Evolutionary conservation across 2,329 filamentous ascomycete species (phyloP), one percentile per base, ranked within the genome.

Genomic region (Xylariaceae sp.): DNA sequence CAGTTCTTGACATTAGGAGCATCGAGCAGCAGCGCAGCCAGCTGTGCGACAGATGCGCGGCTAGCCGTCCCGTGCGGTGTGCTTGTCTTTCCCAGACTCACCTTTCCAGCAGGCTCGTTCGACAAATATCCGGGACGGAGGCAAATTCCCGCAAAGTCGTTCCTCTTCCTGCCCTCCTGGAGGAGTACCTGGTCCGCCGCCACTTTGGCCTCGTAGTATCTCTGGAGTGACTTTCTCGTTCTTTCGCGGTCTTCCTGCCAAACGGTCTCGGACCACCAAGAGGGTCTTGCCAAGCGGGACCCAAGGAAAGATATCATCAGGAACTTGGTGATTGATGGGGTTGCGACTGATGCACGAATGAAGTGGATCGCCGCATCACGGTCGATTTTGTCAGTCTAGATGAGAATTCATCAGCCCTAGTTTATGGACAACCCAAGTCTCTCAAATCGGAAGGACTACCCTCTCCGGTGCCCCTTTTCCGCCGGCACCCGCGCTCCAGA

Each of bases 401-500:
- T 12, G 41, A 40, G 7, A 44, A 14, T 18, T 21, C 23, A 29
- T 59, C 18, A 57, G 48, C 37, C 43, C 40, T 42, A 14, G 7
- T 18, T 7, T n/a, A 16, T 44, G 43, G 3, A 47, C 12, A 7
- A 16, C 3, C 32, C 3, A 41, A 12, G 5, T 20, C 7, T 1
- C 2, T 1, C 3, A 50, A n/a, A 29, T 48, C 32, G 32, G 12
- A 26, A n/a, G 43, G 55, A 61, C 19, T 59, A 80, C 78, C 60
- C 75, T 68, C 56, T 83, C 79, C 0, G 83, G 70, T 1, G 77
- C 81, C n/a, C 84, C 80, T 64, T 83, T 83, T 20, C 85, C 84
- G 37, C 81, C 85, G 1, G 84, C 85, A 14, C 86, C 87, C 18
- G 88, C 87, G 61, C 81, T 84, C 84, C 85, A 90, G 59, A 89